Base-by-base conservation (phyloP, 257 asterid species). In the Jacaranda mimosifolia region DNA sequence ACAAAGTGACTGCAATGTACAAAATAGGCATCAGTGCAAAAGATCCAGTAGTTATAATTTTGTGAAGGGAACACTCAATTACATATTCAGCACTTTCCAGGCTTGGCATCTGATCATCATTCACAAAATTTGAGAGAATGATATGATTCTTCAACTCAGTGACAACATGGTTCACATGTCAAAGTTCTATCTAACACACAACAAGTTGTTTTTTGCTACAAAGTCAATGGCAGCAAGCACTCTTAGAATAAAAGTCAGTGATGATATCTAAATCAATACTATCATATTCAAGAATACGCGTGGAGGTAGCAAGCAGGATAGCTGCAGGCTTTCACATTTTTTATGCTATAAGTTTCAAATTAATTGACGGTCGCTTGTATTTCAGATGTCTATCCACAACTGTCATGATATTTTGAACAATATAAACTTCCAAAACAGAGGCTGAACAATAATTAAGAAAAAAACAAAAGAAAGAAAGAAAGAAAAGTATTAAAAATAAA, bases 1-100 rank as follows among this genome's bases (percentile, higher is more conserved):
- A 90, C 97, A 77, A 90, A 90, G 82, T 92, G 97, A 45, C 97
- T 91, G 92, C 81, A 75, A 66, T 59, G 75, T 42, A 81, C 13
- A 3, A 63, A 21, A 26, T 19, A 48, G 0, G 52, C 17, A 66
- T 45, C 67, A 80, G 67, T 55, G 48, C 9, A 46, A 32, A 52
- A 5, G 17, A 56, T 63, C 42, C 21, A 36, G 40, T 49, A 55
- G n/a, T 73, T n/a, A 43, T 13, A 14, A 55, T 42, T 42, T 39
- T 10, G 19, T 15, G 39, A 52, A 52, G 70, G 3, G 36, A 39
- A 65, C 35, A 70, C 49, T 63, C 6, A 63, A 26, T 56, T 12
- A 60, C 53, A n/a, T 13, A 52, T n/a, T 36, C 19, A 60, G 70
- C 45, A 52, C 57, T 70, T 75, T 21, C 43, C 38, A 3, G 26